Base-by-base conservation (phyloP, 2,329 filamentous ascomycete genomes). In the Colletotrichum plurivorum region DNA sequence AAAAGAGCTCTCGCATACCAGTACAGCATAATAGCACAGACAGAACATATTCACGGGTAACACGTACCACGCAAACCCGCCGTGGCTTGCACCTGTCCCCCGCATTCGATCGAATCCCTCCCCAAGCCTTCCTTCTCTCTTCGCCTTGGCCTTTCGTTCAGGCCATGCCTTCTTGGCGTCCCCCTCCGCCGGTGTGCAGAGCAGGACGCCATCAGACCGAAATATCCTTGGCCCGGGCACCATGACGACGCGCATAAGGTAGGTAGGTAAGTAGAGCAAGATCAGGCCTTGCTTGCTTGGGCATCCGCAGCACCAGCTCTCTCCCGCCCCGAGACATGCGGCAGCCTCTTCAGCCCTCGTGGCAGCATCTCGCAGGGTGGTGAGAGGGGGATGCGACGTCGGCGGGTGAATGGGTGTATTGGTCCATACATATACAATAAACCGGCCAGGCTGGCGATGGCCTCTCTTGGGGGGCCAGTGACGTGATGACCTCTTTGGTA, bases 301-400 rank as follows among this genome's bases (percentile, higher is more conserved):
- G 31, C 31, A 10, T 36, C 31, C 31, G 31, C 41, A 43, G 41
- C 13, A 15, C 16, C 41, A 43, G 41, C 16, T 36, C 18, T 52
- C 31, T 58, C 31, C 53, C 46, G 31, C 61, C 43, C 55, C 51
- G 62, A 67, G 67, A 69, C 61, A 67, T 66, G 55, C 63, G 46
- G 67, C 67, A 69, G 49, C 67, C 67, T 45, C 48, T 61, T 64
- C 60, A 68, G 65, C 60, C 65, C 65, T 67, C 67, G 62, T 61
- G 62, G 45, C 51, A 57, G 56, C 49, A 69, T 59, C 41, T 45
- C 66, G 60, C 31, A 55, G 62, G 48, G 54, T 31, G 63, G 58
- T 25, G 43, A 31, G 27, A 41, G 31, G 22, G 22, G 27, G 27
- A 52, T 67, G 64, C 58, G 43, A 53, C 60, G 53, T 54, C 27